Base-by-base conservation (phyloP, 768 basidiomycete species). In the Naganishia vaughanmartiniae region DNA sequence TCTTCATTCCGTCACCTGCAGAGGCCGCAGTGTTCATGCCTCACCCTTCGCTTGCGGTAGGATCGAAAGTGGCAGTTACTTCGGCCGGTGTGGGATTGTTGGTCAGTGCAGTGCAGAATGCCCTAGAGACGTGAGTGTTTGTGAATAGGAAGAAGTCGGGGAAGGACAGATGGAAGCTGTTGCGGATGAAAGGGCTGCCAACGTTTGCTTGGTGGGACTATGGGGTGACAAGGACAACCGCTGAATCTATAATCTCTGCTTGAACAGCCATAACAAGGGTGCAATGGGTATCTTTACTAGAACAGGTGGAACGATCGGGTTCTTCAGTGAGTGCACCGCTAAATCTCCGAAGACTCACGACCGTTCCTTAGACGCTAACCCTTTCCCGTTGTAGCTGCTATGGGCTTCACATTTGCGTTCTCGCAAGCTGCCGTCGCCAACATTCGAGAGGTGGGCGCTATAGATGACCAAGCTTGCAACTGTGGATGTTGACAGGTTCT, bases 271-370 rank as follows among this genome's bases (percentile, higher is more conserved):
- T 82, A 86, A 87, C 48, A 84, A 85, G 74, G 93, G 91, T 76
- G 91, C 90, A 69, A 85, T 88, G 82, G 93, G 93, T 75, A 87
- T 96, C 81, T 78, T 93, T 75, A 92, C 92, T 65, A 85, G 93
- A 73, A 91, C 89, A 36, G 93, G 93, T 70, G 87, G 90, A 39
- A 91, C 93, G 3, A 92, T 95, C 79, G 93, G 90, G 14, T 87
- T 92, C 80, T 95, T 96, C 77, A 90, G 94, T 96, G 66, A 76
- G 89, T 83, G 26, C 14, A 19, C 33, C 31, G 42, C 21, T 19
- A 4, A 6, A 17, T 46, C 34, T 10, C 28, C 30, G 31, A 12
- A 19, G n/a, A 31, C 33, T 30, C n/a, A 15, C 15, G 51, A n/a
- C 54, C 4, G 24, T 30, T 48, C 31, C 14, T 4, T n/a, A 1